phyloP scores from a whole-genome alignment of 2,329 filamentous ascomycete species.

The Aspergillus oerlinghausenensis region DNA sequence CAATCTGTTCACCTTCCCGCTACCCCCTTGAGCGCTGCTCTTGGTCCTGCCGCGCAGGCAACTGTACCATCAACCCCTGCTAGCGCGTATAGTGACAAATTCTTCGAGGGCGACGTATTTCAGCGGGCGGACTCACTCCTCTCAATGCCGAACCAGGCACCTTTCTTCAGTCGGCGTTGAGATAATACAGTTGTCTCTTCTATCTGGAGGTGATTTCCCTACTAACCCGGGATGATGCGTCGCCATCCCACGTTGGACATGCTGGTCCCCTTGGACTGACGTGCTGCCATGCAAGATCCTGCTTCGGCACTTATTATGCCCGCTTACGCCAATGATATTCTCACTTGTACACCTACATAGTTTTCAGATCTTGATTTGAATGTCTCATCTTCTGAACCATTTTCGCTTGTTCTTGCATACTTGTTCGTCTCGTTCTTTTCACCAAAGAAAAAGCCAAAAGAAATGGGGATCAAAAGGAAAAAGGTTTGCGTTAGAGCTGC shows the following conservation, averaged over 20 bases:
- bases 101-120: slow-evolving; percentile 48
- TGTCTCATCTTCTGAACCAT: background rate
- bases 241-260: background rate
- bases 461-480: background rate
- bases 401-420: background rate
- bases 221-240: background rate
- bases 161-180: slow-evolving; percentile 39
- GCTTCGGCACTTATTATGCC: background rate
- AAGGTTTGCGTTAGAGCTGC: background rate
- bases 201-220: background rate
- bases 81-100: slow-evolving; percentile 45
- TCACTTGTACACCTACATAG: background rate
- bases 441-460: background rate
- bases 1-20: slow-evolving; percentile 64
- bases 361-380: background rate
- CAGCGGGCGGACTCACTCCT: slow-evolving; percentile 46
- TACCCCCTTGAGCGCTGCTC: slow-evolving; percentile 81
- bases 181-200: background rate
- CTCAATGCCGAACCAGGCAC: slow-evolving; percentile 39
- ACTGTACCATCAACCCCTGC: slow-evolving; percentile 66
- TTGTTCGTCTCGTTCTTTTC: background rate
- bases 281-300: background rate
- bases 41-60: slow-evolving; percentile 85
- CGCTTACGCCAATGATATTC: background rate
- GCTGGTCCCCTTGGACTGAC: background rate